Evolutionary conservation across 805 yeast species (phyloP).

Genomic region (Wickerhamiella kurtzmanii): DNA sequence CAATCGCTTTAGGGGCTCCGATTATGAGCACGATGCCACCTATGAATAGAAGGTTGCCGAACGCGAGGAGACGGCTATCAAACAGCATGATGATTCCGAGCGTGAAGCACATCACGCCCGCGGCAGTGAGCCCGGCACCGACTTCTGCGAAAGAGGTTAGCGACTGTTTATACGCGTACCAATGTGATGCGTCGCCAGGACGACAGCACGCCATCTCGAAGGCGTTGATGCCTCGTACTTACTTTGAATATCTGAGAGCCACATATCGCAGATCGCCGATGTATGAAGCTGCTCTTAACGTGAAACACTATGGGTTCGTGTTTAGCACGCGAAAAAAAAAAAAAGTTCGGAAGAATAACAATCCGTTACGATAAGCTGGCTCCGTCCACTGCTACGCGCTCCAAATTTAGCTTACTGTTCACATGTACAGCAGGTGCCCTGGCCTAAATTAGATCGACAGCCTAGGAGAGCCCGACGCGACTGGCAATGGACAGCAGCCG

Average conservation of each 20-base stretch:
- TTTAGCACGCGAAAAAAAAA: too few relatives aligned
- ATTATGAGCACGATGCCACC: slow-evolving; percentile 77
- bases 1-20: slow-evolving; percentile 71
- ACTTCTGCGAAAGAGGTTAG: slow-evolving; percentile 38
- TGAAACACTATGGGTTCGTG: too few relatives aligned
- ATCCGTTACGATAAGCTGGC: not conserved
- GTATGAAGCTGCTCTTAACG: too few relatives aligned
- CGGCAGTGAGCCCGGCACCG: slow-evolving; percentile 83
- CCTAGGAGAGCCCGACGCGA: too few relatives aligned
- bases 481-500: too few relatives aligned
- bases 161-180: not conserved
- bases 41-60: slow-evolving; percentile 71
- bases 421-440: not conserved
- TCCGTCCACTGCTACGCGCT: not conserved
- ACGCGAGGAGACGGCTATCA: slow-evolving; percentile 75
- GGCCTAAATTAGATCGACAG: not conserved
- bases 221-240: slow-evolving; percentile 13
- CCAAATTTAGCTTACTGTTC: not conserved
- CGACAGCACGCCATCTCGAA: slow-evolving; percentile 10
- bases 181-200: not conserved
- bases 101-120: slow-evolving; percentile 55
- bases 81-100: slow-evolving; percentile 77
- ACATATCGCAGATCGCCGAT: slow-evolving; percentile 16
- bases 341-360: not conserved
- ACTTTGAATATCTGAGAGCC: slow-evolving; percentile 29